Evolutionary conservation across 1,139 yeast species (phyloP).

Genomic region (Trichomonascaceae sp.): DNA sequence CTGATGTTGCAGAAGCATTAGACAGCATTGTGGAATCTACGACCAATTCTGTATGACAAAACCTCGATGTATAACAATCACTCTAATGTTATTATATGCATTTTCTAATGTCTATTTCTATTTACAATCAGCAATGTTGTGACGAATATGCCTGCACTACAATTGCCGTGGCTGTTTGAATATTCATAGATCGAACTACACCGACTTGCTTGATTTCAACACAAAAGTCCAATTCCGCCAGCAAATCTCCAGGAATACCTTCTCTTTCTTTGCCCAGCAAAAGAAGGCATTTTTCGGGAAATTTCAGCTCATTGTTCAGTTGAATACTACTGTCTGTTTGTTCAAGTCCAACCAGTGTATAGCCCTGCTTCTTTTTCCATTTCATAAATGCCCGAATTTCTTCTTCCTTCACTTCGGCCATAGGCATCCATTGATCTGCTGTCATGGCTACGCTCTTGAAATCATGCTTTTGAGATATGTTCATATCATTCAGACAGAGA

Average conservation of each 20-base stretch:
- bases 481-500: slow-evolving; percentile 66
- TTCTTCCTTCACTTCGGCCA: slow-evolving; percentile 60
- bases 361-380: slow-evolving; percentile 67
- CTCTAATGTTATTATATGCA: not conserved
- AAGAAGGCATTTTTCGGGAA: slow-evolving; percentile 74
- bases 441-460: slow-evolving; percentile 88
- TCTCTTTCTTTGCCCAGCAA: slow-evolving; percentile 82
- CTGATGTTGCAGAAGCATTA: slow-evolving; percentile 20
- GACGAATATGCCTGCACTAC: slow-evolving; percentile 84
- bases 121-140: slow-evolving; percentile 44
- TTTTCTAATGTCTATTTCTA: not conserved
- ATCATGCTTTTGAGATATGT: slow-evolving; percentile 57
- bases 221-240: slow-evolving; percentile 79
- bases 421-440: slow-evolving; percentile 95
- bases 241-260: slow-evolving; percentile 82
- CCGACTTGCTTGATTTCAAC: slow-evolving; percentile 91
- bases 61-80: no score
- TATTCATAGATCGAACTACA: slow-evolving; percentile 88
- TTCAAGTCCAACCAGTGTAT: slow-evolving; percentile 81
- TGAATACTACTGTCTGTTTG: slow-evolving; percentile 85
- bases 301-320: slow-evolving; percentile 54
- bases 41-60: not conserved
- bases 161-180: slow-evolving; percentile 94
- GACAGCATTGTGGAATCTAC: slow-evolving; percentile 11
- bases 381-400: slow-evolving; percentile 52